phyloP scores from a whole-genome alignment of 176 grass and related monocot species.

The Musa troglodytarum region DNA sequence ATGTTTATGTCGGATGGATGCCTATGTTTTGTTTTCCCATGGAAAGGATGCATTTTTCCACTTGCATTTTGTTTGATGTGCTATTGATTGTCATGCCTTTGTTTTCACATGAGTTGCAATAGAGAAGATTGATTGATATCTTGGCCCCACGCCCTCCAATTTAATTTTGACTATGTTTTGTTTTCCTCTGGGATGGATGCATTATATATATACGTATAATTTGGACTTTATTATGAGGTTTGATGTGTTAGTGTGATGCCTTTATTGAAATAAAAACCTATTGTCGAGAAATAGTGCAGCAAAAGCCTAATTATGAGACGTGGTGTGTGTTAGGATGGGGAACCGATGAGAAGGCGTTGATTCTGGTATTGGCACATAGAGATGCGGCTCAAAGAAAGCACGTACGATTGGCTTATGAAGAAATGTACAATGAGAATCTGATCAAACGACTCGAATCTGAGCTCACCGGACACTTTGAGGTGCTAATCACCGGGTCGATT shows the following conservation, averaged over 20 bases:
- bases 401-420: conserved; percentile 51
- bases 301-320: background rate
- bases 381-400: conserved; percentile 53
- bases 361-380: conserved; percentile 58
- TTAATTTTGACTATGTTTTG: too few species aligned
- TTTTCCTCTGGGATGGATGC: too few species aligned
- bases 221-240: background rate
- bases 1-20: background rate
- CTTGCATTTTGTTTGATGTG: background rate
- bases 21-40: background rate
- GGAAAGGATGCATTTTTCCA: background rate
- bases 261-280: background rate
- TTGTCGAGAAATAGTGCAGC: too few species aligned
- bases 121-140: too few species aligned
- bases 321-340: conserved; percentile 60
- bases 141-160: too few species aligned
- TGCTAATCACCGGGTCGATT: background rate
- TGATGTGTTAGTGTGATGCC: background rate
- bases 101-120: background rate
- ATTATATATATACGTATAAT: too few species aligned
- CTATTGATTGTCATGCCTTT: background rate
- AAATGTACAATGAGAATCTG: conserved; percentile 47
- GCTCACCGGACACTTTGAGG: conserved; percentile 71
- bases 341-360: conserved; percentile 67
- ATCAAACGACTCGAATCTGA: conserved; percentile 63